phyloP scores from a whole-genome alignment of 345 rosid species.

The Syzygium grande region DNA sequence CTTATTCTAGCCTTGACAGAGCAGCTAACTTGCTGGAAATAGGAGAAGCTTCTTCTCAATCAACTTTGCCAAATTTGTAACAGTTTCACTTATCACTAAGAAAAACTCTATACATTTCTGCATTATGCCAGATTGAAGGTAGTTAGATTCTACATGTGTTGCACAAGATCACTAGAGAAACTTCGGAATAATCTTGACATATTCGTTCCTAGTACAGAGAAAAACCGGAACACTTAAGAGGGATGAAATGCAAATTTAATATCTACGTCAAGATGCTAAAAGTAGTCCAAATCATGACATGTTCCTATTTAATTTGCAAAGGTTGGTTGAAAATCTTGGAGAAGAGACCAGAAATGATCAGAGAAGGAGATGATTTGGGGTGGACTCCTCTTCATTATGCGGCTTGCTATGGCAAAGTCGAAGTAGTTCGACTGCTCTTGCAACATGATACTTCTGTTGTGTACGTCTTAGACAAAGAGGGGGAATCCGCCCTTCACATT shows the following conservation, averaged over 20 bases:
- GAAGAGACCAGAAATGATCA: neutral
- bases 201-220: neutral
- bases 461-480: neutral
- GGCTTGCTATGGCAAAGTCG: neutral
- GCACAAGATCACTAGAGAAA: neutral
- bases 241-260: neutral
- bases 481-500: neutral
- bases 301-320: neutral
- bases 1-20: neutral
- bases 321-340: neutral
- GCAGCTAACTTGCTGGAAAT: neutral
- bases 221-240: neutral
- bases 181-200: neutral
- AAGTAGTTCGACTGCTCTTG: neutral
- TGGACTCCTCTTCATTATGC: neutral
- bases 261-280: neutral
- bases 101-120: neutral
- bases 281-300: neutral
- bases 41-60: neutral
- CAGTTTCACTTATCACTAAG: neutral
- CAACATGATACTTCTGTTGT: neutral
- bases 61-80: neutral
- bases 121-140: neutral
- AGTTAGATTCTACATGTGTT: neutral
- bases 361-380: neutral